A percentile compares a stretch with the other conserved stretches of the same genome.
Evolutionary conservation across 192 early-diverging fungal species (phyloP).

Genomic region (Physocladia obscura): DNA sequence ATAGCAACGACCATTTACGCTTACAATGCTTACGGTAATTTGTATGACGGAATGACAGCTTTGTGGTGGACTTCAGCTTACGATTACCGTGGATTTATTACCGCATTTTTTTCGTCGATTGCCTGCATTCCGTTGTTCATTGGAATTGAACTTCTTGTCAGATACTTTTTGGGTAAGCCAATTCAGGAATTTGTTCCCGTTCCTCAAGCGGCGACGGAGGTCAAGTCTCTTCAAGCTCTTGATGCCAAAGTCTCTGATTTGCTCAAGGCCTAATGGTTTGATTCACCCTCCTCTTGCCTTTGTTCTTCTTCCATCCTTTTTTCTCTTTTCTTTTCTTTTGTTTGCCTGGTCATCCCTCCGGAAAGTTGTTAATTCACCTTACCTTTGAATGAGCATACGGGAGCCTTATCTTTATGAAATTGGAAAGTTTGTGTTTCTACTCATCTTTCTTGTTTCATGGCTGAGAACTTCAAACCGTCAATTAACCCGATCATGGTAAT

Average conservation of each 20-base stretch:
- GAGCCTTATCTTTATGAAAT: too few relatives aligned
- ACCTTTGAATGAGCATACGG: too few relatives aligned
- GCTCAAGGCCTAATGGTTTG: too few relatives aligned
- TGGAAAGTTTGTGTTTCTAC: too few relatives aligned
- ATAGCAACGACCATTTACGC: slow-evolving; percentile 31
- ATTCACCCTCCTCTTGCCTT: neutral
- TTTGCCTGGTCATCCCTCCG: neutral
- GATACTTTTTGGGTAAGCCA: slow-evolving; percentile 4
- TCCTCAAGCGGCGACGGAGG: neutral
- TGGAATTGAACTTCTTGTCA: slow-evolving; percentile 25
- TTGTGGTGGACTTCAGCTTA: slow-evolving; percentile 39
- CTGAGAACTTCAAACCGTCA: slow-evolving; percentile 12
- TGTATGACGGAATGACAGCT: slow-evolving; percentile 22
- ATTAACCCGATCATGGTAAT: slow-evolving; percentile 2
- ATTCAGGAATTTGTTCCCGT: neutral
- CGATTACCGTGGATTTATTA: slow-evolving; percentile 35
- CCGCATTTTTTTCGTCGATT: slow-evolving; percentile 32
- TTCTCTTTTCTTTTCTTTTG: neutral
- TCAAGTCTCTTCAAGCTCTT: neutral
- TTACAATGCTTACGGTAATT: slow-evolving; percentile 14
- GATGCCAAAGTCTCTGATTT: too few relatives aligned
- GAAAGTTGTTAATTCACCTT: neutral
- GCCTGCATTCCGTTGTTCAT: slow-evolving; percentile 29
- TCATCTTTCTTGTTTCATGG: too few relatives aligned
- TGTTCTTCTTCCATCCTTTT: neutral